phyloP scores from a whole-genome alignment of 2,329 filamentous ascomycete genomes.

The Ophiostoma novo-ulmi region DNA sequence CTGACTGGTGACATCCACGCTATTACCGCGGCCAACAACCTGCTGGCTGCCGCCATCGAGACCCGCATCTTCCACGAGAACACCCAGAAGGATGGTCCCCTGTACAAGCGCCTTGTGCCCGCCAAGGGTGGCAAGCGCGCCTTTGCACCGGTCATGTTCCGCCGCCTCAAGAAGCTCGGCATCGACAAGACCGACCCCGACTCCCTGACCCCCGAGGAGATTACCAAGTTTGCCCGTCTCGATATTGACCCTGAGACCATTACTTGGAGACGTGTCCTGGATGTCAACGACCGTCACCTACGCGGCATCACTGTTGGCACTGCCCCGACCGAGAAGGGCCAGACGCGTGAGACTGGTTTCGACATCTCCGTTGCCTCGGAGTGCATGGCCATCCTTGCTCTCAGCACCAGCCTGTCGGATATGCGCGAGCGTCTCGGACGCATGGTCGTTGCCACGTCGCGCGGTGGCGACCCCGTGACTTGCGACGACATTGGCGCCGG shows the following conservation, averaged over 20 bases:
- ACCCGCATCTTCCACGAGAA: slow-evolving; percentile 98
- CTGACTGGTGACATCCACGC: slow-evolving; percentile 97
- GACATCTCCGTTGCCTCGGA: slow-evolving; percentile 97
- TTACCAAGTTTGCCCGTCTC: slow-evolving; percentile 78
- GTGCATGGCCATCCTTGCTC: slow-evolving; percentile 95
- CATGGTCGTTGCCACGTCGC: slow-evolving; percentile 92
- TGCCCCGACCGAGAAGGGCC: slow-evolving; percentile 84
- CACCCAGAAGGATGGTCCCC: slow-evolving; percentile 82
- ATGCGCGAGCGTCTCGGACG: slow-evolving; percentile 89
- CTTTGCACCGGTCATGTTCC: slow-evolving; percentile 88
- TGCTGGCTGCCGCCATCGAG: slow-evolving; percentile 92
- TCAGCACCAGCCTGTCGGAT: slow-evolving; percentile 80
- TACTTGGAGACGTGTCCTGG: slow-evolving; percentile 91
- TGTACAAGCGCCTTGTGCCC: slow-evolving; percentile 85
- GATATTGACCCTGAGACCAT: slow-evolving; percentile 97
- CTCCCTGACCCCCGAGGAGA: slow-evolving; percentile 84
- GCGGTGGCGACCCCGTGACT: slow-evolving; percentile 80
- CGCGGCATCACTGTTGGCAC: slow-evolving; percentile 84
- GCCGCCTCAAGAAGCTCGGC: slow-evolving; percentile 87
- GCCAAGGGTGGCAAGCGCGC: slow-evolving; percentile 81
- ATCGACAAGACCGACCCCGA: slow-evolving; percentile 93
- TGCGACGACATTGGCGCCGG: slow-evolving; percentile 93
- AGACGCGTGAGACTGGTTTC: slow-evolving; percentile 83
- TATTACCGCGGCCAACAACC: slow-evolving; percentile 93
- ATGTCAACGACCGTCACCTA: slow-evolving; percentile 94